A percentile compares a stretch with the other conserved stretches of the same genome.
Evolutionary conservation across 75 land plant genomes (phyloP).

Genomic region (Chamaecyparis obtusa): DNA sequence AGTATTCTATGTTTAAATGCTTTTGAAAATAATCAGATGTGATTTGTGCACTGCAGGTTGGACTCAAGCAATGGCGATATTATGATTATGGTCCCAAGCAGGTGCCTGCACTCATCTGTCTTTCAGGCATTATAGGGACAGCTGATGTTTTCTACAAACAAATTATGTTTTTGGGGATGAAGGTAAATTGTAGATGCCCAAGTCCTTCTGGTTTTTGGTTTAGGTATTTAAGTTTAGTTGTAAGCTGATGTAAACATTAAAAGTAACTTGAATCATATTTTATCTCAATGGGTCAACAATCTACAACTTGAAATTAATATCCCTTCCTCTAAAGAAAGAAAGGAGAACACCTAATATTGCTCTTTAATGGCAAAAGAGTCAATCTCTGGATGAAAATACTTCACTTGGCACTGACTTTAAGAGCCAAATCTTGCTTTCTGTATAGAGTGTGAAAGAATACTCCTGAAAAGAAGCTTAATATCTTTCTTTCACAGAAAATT

Average conservation of each 20-base stretch:
- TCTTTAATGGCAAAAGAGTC: background rate
- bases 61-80: slow-evolving; percentile 47
- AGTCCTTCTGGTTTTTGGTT: background rate
- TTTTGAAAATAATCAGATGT: background rate
- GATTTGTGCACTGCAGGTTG: slow-evolving; percentile 16
- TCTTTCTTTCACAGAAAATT: background rate
- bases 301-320: background rate
- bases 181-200: slow-evolving; percentile 14
- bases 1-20: background rate
- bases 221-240: background rate
- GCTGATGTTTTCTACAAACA: slow-evolving; percentile 53
- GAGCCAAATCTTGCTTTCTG: background rate
- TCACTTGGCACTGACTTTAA: background rate
- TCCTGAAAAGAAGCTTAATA: background rate
- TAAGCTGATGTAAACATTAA: background rate
- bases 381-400: background rate
- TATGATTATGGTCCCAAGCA: slow-evolving; percentile 50
- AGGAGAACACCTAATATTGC: background rate
- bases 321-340: background rate
- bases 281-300: background rate
- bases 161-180: slow-evolving; percentile 32
- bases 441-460: background rate
- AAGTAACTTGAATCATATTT: background rate
- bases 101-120: slow-evolving; percentile 42
- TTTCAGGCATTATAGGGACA: slow-evolving; percentile 36